These are phyloP conservation scores for Starmerella riodocensis DNA, from an alignment of 805 yeast genomes.

Conservation along the genomic window DNA sequence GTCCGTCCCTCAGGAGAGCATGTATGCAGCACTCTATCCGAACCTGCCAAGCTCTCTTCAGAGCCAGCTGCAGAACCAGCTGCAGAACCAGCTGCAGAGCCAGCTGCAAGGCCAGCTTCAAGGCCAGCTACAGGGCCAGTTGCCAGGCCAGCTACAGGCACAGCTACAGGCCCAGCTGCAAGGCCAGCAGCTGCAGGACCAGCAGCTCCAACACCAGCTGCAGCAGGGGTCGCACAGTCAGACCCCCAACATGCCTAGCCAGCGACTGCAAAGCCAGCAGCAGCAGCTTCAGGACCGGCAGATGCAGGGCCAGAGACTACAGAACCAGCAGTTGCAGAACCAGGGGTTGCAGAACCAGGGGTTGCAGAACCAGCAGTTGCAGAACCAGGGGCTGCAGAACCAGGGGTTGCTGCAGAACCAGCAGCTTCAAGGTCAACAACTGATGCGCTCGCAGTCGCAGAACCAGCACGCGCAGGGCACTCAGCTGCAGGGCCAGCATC, in stretches of 20 bases:
- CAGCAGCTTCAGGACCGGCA: constrained; percentile 3
- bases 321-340: constrained; percentile 1
- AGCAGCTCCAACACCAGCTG: constrained; percentile 2
- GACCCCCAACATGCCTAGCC: not conserved
- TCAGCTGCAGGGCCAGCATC: too few relatives aligned
- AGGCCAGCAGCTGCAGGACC: constrained; percentile 1
- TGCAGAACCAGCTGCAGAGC: not conserved
- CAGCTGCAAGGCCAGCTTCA: not conserved
- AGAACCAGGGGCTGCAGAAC: not conserved
- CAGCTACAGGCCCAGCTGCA: not conserved
- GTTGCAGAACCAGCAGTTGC: constrained; percentile 1
- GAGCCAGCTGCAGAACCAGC: not conserved
- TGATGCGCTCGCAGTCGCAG: constrained; percentile 3
- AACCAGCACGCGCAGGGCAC: constrained; percentile 4
- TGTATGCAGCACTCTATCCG: not conserved
- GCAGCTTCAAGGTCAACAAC: constrained; percentile 8
- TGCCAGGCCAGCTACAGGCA: not conserved
- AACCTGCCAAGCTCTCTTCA: not conserved
- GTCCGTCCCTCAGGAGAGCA: too few relatives aligned
- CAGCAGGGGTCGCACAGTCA: constrained; percentile 2
- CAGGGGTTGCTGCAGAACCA: not conserved
- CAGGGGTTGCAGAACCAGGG: constrained; percentile 13
- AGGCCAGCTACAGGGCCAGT: not conserved
- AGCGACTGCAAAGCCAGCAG: constrained; percentile 1
- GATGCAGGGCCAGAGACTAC: constrained; percentile 4